phyloP scores from a whole-genome alignment of 164 flowering plant species.

The Nymphaea thermarum region DNA sequence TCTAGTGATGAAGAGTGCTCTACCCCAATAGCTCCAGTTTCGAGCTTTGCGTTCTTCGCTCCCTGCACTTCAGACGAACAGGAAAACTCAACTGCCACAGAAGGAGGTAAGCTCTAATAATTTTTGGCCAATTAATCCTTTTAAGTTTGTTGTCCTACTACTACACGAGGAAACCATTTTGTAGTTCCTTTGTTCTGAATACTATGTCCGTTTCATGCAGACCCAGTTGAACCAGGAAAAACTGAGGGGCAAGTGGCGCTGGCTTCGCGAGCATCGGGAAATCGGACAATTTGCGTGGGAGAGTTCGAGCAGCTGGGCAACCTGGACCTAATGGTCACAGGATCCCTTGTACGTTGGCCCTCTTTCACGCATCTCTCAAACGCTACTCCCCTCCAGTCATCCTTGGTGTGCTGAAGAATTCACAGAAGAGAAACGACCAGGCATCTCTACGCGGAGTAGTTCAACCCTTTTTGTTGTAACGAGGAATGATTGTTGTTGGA shows the following conservation, averaged over 20 bases:
- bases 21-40: not conserved
- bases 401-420: constrained; percentile 48
- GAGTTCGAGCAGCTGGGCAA: constrained; percentile 48
- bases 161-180: not conserved
- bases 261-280: constrained; percentile 15
- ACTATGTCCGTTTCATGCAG: not conserved
- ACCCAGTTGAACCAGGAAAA: not conserved
- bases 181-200: not conserved
- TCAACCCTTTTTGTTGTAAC: not conserved
- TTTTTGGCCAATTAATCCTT: not conserved
- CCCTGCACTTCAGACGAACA: not conserved
- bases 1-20: not conserved
- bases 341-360: constrained; percentile 84
- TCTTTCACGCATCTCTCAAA: constrained; percentile 70
- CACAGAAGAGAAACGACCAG: not conserved
- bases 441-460: not conserved
- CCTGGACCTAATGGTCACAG: constrained; percentile 48
- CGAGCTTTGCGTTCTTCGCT: not conserved
- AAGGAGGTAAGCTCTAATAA: not conserved
- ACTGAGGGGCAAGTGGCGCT: not conserved
- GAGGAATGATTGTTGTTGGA: not conserved
- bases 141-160: not conserved
- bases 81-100: not conserved
- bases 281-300: constrained; percentile 72
- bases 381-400: constrained; percentile 55